Evolutionary conservation across 257 asterid genomes (phyloP), one percentile per base, ranked within the genome.

Genomic region (Haberlea rhodopensis): DNA sequence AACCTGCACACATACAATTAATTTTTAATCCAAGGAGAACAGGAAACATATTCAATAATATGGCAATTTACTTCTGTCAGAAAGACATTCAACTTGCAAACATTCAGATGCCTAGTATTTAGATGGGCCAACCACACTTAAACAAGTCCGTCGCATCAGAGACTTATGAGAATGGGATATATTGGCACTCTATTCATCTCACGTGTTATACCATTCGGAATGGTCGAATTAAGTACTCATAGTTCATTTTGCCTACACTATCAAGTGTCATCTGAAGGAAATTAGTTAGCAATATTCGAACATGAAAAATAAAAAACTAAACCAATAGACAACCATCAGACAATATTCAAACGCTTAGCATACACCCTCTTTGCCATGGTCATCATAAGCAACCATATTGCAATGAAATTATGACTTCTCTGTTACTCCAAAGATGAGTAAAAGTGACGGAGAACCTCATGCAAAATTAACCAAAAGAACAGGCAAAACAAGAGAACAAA

Each of bases 1-100:
- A 46, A 92, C 99, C 97, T 92, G 79, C 51, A 51, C 15, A 70
- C 9, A n/a, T 53, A 40, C 57, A 20, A 60, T 55, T 54, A 34
- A 56, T 40, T 22, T 29, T 72, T 23, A 72, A 18, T 51, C 53
- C 22, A 4, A 20, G 51, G 25, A 31, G 31, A 10, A 13, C 29
- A 26, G 26, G 13, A 2, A 58, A 22, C 48, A 69, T 31, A 48
- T 60, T 43, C 13, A 66, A 53, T 63, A 32, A 59, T 46, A 2
- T 51, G 20, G n/a, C n/a, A n/a, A n/a, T n/a, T n/a, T n/a, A n/a
- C n/a, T n/a, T n/a, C n/a, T n/a, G n/a, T n/a, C n/a, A n/a, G n/a
- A n/a, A n/a, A 37, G 29, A 29, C 19, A 67, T 51, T 51, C 46
- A 68, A 46, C 20, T 45, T 19, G 57, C 23, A 52, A 49, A 29